These are phyloP conservation scores for Fusarium agapanthi DNA, from an alignment of 2,329 filamentous ascomycete genomes.

Conservation along the genomic window DNA sequence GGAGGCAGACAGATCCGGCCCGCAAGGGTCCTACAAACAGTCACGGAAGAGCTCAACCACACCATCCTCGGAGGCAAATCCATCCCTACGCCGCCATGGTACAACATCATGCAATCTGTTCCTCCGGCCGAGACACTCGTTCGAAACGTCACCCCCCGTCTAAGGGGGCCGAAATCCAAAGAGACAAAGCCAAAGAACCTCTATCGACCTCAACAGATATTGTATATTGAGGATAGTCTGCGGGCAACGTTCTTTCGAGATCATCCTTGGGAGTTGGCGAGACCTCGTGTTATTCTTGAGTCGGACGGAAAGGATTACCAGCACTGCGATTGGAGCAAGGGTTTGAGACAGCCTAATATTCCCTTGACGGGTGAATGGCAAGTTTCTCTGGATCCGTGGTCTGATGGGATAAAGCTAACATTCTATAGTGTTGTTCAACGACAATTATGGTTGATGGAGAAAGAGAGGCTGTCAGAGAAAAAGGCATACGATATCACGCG, in stretches of 20 bases:
- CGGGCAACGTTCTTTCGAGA: constrained; percentile 87
- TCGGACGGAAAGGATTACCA: constrained; percentile 83
- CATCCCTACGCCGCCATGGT: constrained; percentile 58
- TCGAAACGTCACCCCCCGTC: constrained; percentile 60
- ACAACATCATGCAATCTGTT: constrained; percentile 59
- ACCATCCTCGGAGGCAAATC: constrained; percentile 48
- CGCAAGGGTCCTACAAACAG: constrained; percentile 57
- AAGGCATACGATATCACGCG: constrained; percentile 87
- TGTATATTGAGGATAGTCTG: constrained; percentile 84
- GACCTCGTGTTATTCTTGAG: constrained; percentile 86
- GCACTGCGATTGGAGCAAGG: constrained; percentile 80
- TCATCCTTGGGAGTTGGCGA: constrained; percentile 96
- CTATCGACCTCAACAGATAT: constrained; percentile 81
- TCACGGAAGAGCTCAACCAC: constrained; percentile 55
- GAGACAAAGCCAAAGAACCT: constrained; percentile 70
- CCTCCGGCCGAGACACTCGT: constrained; percentile 68
- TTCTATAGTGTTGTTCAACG: constrained; percentile 83
- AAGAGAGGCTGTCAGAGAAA: no score
- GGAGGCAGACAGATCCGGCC: constrained; percentile 56
- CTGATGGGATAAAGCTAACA: constrained; percentile 23
- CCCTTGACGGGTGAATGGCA: constrained; percentile 73
- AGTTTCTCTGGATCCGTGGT: background rate
- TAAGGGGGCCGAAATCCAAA: constrained; percentile 47
- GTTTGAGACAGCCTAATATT: constrained; percentile 77
- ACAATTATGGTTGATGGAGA: constrained; percentile 84